Conservation (phyloP, 2,329 filamentous ascomycete genomes). For the Nemania serpens region DNA sequence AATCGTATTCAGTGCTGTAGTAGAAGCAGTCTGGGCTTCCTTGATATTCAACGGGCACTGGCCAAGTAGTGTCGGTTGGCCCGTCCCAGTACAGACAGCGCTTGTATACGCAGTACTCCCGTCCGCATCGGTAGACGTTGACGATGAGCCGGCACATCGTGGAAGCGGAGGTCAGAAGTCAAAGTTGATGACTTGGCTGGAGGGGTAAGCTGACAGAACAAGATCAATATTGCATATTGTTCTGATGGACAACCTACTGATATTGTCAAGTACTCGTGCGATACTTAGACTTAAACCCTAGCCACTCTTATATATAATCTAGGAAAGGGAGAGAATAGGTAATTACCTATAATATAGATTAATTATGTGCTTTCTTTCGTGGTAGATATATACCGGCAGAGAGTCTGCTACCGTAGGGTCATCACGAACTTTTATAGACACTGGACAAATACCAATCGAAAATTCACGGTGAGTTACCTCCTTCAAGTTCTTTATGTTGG, state of each 20-base stretch:
- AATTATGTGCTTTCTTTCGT: not conserved
- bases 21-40: not conserved
- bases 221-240: not conserved
- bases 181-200: not conserved
- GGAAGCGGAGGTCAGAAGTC: not conserved
- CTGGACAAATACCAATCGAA: not conserved
- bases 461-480: not conserved
- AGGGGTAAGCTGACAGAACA: not conserved
- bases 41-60: not conserved
- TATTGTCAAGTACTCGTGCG: not conserved
- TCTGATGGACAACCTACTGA: not conserved
- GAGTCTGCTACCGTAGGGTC: not conserved
- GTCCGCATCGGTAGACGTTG: not conserved
- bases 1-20: not conserved
- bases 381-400: too few relatives aligned
- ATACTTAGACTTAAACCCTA: not conserved
- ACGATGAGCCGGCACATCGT: not conserved
- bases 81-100: not conserved
- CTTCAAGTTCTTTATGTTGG: not conserved
- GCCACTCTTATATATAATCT: too few relatives aligned
- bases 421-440: not conserved
- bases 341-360: too few relatives aligned
- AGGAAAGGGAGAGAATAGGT: not conserved
- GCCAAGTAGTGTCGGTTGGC: not conserved
- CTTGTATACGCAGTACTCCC: not conserved